Base-by-base conservation (phyloP, 192 early-diverging fungal genomes). In the Umbelopsis ramanniana region DNA sequence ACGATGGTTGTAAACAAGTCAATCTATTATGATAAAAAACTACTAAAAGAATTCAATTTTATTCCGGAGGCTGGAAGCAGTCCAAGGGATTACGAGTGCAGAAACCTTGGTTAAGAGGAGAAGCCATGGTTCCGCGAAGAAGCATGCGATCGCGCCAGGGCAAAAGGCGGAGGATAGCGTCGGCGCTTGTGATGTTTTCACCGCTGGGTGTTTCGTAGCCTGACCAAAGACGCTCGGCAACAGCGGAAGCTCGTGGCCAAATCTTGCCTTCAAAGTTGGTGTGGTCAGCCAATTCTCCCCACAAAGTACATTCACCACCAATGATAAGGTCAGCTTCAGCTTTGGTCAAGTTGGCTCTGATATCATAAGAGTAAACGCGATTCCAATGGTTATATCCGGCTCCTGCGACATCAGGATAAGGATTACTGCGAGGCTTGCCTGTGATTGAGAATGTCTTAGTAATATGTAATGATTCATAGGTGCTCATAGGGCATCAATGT, bases 51-150 rank as follows among this genome's bases (percentile, higher is more conserved):
- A 26, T 6, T 69, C 15, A 69, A n/a, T 15, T 10, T 14, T 46
- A 45, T 48, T 73, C 72, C 11, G 77, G 69, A 52, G 77, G 77
- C 67, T 79, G 77, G 70, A 79, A 79, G 73, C 77, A 79, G 29
- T 79, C 73, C 14, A 79, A 43, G 0, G 89, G 89, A 70, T 90
- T 86, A 47, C 89, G 81, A 0, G 87, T 88, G 43, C 89, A 90
- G 81, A 86, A 90, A 38, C 86, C 85, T 69, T 87, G 87, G 83
- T 87, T 85, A 71, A 90, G 69, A 17, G 89, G 89, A 66, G 80
- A 81, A 14, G 86, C 87, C n/a, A 55, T 76, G 40, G 85, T 83
- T 15, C 89, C 89, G 48, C 89, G 89, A 3, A 79, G 82, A 11
- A 90, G 80, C 78, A 90, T 79, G 46, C 82, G 80, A 76, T 85